phyloP scores from a whole-genome alignment of 2,329 filamentous ascomycete genomes.

The Colletotrichum zoysiae region DNA sequence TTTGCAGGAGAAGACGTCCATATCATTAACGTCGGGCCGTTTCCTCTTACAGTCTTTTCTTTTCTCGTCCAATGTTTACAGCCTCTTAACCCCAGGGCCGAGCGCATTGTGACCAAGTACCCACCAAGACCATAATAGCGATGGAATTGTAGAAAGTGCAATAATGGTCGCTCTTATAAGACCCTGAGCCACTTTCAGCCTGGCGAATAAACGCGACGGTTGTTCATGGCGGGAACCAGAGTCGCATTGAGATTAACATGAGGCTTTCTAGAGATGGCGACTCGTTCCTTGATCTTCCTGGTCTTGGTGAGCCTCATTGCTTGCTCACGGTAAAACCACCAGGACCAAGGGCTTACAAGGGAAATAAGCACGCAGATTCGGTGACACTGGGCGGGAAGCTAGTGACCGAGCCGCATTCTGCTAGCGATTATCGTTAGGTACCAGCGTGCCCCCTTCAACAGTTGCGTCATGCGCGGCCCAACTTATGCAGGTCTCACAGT shows the following conservation, averaged over 20 bases:
- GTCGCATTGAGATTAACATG: background rate
- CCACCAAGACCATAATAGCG: background rate
- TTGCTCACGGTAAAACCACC: background rate
- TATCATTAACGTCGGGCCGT: background rate
- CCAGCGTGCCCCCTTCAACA: background rate
- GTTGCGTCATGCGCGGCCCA: background rate
- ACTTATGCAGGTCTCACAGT: constrained; percentile 8
- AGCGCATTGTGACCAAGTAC: constrained; percentile 1
- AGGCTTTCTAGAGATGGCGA: background rate
- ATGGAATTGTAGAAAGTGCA: background rate
- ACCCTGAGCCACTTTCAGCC: background rate
- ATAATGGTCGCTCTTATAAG: background rate
- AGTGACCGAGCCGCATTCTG: background rate
- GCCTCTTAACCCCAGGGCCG: background rate
- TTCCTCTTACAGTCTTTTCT: background rate
- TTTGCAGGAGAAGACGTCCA: background rate
- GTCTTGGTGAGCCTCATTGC: background rate
- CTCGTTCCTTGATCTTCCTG: background rate
- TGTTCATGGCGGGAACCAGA: background rate
- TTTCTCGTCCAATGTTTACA: background rate
- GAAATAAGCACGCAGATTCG: background rate
- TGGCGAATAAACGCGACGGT: background rate
- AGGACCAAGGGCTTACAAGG: background rate
- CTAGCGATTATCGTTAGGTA: background rate
- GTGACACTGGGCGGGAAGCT: background rate